Evolutionary conservation across 495 filamentous ascomycete species (phyloP).

Genomic region (Aspergillus biplanus): DNA sequence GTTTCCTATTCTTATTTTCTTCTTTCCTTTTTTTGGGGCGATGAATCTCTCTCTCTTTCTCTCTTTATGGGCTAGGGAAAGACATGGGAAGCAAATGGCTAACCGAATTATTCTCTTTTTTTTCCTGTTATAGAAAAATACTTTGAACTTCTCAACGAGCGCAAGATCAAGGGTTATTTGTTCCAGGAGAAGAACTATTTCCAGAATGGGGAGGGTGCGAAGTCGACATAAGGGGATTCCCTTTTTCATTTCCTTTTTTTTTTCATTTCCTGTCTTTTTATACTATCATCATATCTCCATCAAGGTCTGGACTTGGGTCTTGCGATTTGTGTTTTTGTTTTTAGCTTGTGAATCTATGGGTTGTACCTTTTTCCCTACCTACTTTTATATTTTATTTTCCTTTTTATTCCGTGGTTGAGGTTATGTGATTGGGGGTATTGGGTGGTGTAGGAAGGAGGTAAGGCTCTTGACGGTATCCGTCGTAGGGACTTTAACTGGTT

Average conservation of each 20-base stretch:
- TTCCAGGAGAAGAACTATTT: constrained; percentile 92
- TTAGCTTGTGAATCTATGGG: constrained; percentile 10
- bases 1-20: constrained; percentile 14
- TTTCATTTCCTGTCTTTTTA: constrained; percentile 10
- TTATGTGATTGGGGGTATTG: too few relatives aligned
- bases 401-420: background rate
- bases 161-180: constrained; percentile 84
- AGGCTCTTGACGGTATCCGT: too few relatives aligned
- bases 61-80: background rate
- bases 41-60: background rate
- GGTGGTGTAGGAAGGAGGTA: too few relatives aligned
- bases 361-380: background rate
- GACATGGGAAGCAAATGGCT: constrained; percentile 8
- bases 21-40: background rate
- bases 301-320: background rate
- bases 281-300: background rate
- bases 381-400: background rate
- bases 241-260: constrained; percentile 13
- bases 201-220: constrained; percentile 22
- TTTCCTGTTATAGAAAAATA: constrained; percentile 74
- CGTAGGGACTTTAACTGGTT: too few relatives aligned
- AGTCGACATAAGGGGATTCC: constrained; percentile 9
- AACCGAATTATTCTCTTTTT: background rate
- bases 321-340: constrained; percentile 17
- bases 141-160: constrained; percentile 82